A percentile compares a stretch with the other conserved stretches of the same genome.
phyloP scores from a whole-genome alignment of 2,329 filamentous ascomycete species.

The Didymellaceae sp. region DNA sequence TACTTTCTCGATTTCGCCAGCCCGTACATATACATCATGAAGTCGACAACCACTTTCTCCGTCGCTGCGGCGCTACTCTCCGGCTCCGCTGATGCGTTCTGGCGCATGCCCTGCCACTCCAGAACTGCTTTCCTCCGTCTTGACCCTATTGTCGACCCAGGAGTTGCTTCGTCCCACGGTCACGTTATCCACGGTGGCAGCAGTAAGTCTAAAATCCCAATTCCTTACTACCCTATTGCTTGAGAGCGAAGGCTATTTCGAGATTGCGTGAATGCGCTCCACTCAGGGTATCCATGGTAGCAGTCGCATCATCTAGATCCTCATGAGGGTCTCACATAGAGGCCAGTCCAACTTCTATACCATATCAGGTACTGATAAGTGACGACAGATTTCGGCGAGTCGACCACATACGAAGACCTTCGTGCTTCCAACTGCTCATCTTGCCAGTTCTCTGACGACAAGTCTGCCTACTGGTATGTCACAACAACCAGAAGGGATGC shows the following conservation, averaged over 20 bases:
- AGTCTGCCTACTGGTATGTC: slow-evolving; percentile 51
- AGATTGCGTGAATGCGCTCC: neutral
- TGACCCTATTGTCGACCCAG: slow-evolving; percentile 54
- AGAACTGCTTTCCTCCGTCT: slow-evolving; percentile 65
- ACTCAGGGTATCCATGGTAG: slow-evolving; percentile 1
- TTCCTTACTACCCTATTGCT: slow-evolving; percentile 10
- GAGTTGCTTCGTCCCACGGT: slow-evolving; percentile 36
- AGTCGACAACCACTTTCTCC: slow-evolving; percentile 37
- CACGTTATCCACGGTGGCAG: slow-evolving; percentile 46
- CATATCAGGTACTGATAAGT: slow-evolving; percentile 28
- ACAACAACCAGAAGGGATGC: neutral
- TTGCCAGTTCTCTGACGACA: slow-evolving; percentile 58
- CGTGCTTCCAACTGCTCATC: slow-evolving; percentile 72
- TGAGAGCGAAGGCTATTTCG: slow-evolving; percentile 16
- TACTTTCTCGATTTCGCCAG: slow-evolving; percentile 7
- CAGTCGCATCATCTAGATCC: no score
- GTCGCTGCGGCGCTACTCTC: slow-evolving; percentile 43
- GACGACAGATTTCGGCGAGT: slow-evolving; percentile 61
- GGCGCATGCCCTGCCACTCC: slow-evolving; percentile 71
- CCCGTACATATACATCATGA: slow-evolving; percentile 34
- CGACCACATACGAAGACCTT: slow-evolving; percentile 67
- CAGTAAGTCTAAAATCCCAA: slow-evolving; percentile 55
- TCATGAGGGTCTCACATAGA: no score
- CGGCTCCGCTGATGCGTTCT: slow-evolving; percentile 65
- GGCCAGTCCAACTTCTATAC: neutral